Evolutionary conservation across 768 basidiomycete species (phyloP).

Genomic region (Crassisporium funariophilum): DNA sequence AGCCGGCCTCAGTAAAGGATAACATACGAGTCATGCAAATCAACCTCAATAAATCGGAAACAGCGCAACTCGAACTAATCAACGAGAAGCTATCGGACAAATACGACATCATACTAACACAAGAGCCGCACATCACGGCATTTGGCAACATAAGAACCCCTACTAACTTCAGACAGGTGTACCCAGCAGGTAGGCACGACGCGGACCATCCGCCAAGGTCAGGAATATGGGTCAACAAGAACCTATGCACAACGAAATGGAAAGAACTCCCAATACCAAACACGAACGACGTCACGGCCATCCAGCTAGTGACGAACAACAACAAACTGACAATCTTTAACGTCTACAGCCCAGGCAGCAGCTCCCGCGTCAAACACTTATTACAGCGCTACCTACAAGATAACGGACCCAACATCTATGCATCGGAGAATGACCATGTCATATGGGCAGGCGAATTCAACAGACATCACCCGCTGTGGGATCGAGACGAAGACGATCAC

Average conservation of each 20-base stretch:
- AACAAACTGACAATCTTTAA: constrained; percentile 16
- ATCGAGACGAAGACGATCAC: constrained; percentile 27
- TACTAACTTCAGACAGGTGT: constrained; percentile 16
- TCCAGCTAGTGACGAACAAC: constrained; percentile 1
- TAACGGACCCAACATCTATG: neutral
- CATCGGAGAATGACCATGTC: constrained; percentile 8
- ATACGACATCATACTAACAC: constrained; percentile 20
- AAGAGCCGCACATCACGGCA: constrained; percentile 18
- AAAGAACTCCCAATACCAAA: constrained; percentile 8
- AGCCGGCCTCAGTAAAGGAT: too few relatives aligned
- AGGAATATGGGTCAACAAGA: constrained; percentile 20
- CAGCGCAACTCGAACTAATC: constrained; percentile 17
- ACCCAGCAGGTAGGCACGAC: constrained; percentile 16
- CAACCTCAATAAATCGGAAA: constrained; percentile 19
- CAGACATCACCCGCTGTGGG: constrained; percentile 43
- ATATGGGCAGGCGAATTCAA: constrained; percentile 45
- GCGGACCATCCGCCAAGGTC: constrained; percentile 11
- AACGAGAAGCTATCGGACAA: constrained; percentile 5
- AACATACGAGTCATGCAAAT: constrained; percentile 14
- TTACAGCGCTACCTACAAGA: neutral
- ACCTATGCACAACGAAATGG: constrained; percentile 18
- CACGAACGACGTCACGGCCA: constrained; percentile 18
- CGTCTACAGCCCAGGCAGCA: constrained; percentile 18
- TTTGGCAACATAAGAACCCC: constrained; percentile 18
- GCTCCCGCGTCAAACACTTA: neutral